A percentile compares a stretch with the other conserved stretches of the same genome.
Evolutionary conservation across 2,329 filamentous ascomycete species (phyloP).

Genomic region (Alternaria gaisen): DNA sequence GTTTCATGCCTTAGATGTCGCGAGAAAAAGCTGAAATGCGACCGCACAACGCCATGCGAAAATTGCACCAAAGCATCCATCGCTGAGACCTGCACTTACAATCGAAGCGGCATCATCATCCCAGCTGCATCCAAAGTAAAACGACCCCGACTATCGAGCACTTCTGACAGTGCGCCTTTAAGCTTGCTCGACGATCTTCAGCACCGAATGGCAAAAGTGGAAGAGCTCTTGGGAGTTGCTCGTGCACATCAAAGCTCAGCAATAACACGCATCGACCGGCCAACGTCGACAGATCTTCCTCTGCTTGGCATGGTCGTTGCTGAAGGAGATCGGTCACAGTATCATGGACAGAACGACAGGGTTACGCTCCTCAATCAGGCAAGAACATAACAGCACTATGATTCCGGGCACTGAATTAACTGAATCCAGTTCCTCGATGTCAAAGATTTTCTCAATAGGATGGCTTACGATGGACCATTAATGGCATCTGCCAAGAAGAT

Average conservation of each 20-base stretch:
- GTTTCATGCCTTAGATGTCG: conserved; percentile 38
- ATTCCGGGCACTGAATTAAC: conserved; percentile 10
- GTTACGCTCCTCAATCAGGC: conserved; percentile 35
- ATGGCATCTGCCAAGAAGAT: conserved; percentile 28
- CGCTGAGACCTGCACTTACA: conserved; percentile 28
- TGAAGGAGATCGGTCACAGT: conserved; percentile 27
- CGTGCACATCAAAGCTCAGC: neutral
- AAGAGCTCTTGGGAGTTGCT: conserved; percentile 27
- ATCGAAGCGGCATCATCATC: conserved; percentile 1
- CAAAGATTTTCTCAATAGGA: conserved; percentile 25
- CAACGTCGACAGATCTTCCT: conserved; percentile 1
- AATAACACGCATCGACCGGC: neutral
- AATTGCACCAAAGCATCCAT: conserved; percentile 33
- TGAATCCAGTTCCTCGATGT: conserved; percentile 24
- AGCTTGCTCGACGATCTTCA: conserved; percentile 28
- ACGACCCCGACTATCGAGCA: neutral
- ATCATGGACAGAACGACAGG: conserved; percentile 32
- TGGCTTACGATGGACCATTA: conserved; percentile 24
- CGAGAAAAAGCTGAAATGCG: conserved; percentile 40
- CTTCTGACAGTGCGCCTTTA: neutral
- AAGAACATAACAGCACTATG: neutral
- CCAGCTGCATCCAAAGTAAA: conserved; percentile 3
- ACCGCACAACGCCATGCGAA: conserved; percentile 34
- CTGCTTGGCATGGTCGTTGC: conserved; percentile 30
- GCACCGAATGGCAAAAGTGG: conserved; percentile 27